These are phyloP conservation scores for Moesziomyces globuligerus DNA, from an alignment of 1,284 basidiomycete genomes.

Conservation along the genomic window DNA sequence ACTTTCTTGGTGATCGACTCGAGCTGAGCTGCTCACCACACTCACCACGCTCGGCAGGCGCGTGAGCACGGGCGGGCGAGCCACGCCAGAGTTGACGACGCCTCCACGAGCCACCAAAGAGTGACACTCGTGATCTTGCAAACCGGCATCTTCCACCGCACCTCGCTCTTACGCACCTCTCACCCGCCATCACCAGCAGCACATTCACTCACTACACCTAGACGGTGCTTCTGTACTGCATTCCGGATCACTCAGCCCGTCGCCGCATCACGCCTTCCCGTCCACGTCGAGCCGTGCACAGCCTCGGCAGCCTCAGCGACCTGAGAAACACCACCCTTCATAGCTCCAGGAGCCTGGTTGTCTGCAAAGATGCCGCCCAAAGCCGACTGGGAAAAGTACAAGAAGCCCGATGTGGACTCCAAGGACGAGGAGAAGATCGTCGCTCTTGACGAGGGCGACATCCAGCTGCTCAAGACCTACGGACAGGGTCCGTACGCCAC, in stretches of 20 bases:
- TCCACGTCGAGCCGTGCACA: too few species aligned
- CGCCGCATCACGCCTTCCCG: too few species aligned
- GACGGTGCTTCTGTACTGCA: too few species aligned
- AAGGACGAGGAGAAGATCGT: slow-evolving; percentile 62
- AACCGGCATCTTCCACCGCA: background rate
- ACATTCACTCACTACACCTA: too few species aligned
- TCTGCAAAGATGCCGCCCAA: slow-evolving; percentile 60
- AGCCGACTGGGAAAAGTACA: slow-evolving; percentile 67
- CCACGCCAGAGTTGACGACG: slow-evolving; percentile 9
- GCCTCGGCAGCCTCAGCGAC: background rate
- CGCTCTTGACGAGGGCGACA: slow-evolving; percentile 97
- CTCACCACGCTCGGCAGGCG: background rate
- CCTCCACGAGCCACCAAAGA: slow-evolving; percentile 3
- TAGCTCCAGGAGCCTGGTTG: background rate
- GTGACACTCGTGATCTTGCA: background rate
- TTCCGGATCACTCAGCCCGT: background rate
- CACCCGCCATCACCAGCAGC: background rate
- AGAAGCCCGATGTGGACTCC: slow-evolving; percentile 59
- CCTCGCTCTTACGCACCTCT: background rate
- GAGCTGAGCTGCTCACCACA: background rate
- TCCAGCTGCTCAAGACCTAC: slow-evolving; percentile 99
- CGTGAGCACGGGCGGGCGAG: background rate
- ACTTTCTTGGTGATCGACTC: background rate
- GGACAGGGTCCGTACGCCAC: slow-evolving; percentile 97
- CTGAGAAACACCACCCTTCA: background rate